A percentile compares a stretch with the other conserved stretches of the same genome.
Evolutionary conservation across 768 basidiomycete genomes (phyloP).

Genomic region (Russula lepida): DNA sequence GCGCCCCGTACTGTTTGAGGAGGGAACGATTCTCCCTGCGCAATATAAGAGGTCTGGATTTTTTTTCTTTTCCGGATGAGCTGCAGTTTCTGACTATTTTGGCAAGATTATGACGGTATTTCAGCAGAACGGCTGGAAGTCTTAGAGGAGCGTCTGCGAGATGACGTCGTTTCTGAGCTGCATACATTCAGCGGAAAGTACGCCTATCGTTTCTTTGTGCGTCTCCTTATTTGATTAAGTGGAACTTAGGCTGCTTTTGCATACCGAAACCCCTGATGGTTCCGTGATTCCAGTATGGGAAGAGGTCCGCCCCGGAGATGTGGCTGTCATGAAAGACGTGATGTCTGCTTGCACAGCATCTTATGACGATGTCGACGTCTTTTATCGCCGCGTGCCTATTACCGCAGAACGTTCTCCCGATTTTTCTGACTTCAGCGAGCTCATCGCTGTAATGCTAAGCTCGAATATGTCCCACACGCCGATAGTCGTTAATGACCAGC

Average conservation of each 20-base stretch:
- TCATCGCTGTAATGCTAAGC: constrained; percentile 71
- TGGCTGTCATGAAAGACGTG: constrained; percentile 79
- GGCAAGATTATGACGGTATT: constrained; percentile 86
- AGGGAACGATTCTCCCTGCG: constrained; percentile 79
- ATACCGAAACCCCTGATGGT: constrained; percentile 82
- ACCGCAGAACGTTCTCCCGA: constrained; percentile 83
- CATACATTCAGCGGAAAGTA: constrained; percentile 76
- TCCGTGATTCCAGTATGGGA: constrained; percentile 94
- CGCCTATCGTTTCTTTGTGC: constrained; percentile 15
- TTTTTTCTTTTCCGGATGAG: background rate
- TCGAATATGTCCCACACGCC: constrained; percentile 61
- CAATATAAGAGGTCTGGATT: constrained; percentile 79
- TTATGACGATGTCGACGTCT: constrained; percentile 49
- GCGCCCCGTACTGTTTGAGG: constrained; percentile 82
- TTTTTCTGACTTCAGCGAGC: constrained; percentile 61
- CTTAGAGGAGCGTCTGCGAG: constrained; percentile 81
- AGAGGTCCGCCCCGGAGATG: constrained; percentile 60
- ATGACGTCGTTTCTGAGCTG: constrained; percentile 82
- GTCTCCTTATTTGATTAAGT: background rate
- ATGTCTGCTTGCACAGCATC: constrained; percentile 54
- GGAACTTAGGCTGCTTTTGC: constrained; percentile 61
- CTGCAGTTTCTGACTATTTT: background rate
- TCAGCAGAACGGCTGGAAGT: constrained; percentile 83
- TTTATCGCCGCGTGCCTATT: constrained; percentile 82
- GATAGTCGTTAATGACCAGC: constrained; percentile 92